A percentile compares a stretch with the other conserved stretches of the same genome.
Conservation (phyloP, 2,329 filamentous ascomycete genomes). For the Hysterium pulicare region DNA sequence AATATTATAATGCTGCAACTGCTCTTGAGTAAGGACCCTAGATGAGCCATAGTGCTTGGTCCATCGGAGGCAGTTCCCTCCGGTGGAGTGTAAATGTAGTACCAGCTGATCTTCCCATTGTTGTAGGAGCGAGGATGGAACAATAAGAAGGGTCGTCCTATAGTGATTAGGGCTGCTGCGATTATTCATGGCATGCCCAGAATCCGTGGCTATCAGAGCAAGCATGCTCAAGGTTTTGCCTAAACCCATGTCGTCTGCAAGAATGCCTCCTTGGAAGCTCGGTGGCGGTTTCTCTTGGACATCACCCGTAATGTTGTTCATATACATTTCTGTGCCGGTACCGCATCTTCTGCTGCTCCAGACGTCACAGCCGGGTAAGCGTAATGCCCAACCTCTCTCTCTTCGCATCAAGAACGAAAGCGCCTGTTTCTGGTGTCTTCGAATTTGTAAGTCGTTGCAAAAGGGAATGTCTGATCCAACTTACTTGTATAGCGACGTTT, state of each 20-base stretch:
- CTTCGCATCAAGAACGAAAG: constrained; percentile 43
- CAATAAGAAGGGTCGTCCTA: constrained; percentile 1
- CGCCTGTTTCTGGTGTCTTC: constrained; percentile 45
- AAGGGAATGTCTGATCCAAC: neutral
- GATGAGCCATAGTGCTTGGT: neutral
- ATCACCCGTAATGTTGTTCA: constrained; percentile 30
- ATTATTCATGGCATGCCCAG: neutral
- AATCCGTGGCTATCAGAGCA: constrained; percentile 5
- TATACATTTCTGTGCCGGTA: neutral
- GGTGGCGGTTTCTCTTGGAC: constrained; percentile 55
- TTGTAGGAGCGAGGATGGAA: constrained; percentile 3
- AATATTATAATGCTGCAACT: constrained; percentile 1
- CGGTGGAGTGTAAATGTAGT: neutral
- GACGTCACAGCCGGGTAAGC: constrained; percentile 3
- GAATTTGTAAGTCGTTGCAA: neutral
- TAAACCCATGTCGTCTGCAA: constrained; percentile 87
- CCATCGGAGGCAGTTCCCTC: neutral
- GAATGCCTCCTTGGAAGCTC: constrained; percentile 68
- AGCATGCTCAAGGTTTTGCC: constrained; percentile 60
- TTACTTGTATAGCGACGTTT: constrained; percentile 38
- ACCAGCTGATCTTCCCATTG: constrained; percentile 5
- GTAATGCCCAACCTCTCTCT: constrained; percentile 38
- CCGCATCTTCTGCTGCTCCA: neutral
- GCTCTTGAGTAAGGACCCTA: neutral
- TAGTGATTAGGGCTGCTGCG: neutral